phyloP scores from a whole-genome alignment of 2,329 filamentous ascomycete genomes.

The Chalaropsis ovoidea region DNA sequence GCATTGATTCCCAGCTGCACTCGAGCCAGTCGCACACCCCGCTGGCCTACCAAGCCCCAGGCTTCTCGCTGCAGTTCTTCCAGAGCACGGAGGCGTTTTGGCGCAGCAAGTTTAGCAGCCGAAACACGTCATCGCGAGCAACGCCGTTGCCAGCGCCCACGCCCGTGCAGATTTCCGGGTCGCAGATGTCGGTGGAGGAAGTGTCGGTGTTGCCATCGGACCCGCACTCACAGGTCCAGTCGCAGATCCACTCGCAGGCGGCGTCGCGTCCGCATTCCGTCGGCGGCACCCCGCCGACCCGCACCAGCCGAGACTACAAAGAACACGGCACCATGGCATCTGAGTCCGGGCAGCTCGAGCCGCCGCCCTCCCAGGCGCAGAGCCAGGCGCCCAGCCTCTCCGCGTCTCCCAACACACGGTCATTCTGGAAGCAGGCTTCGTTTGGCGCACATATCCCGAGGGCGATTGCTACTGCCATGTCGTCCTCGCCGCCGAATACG shows the following conservation, averaged over 20 bases:
- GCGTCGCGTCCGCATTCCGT: slow-evolving; percentile 19
- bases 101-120: slow-evolving; percentile 43
- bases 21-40: slow-evolving; percentile 48
- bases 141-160: slow-evolving; percentile 50
- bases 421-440: slow-evolving; percentile 42
- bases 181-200: slow-evolving; percentile 47
- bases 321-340: not conserved
- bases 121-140: slow-evolving; percentile 42
- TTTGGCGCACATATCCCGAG: slow-evolving; percentile 40
- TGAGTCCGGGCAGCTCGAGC: slow-evolving; percentile 38
- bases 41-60: slow-evolving; percentile 53
- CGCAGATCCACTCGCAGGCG: slow-evolving; percentile 21
- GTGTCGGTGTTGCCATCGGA: slow-evolving; percentile 35
- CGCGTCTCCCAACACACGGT: slow-evolving; percentile 48
- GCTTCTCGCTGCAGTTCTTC: slow-evolving; percentile 58
- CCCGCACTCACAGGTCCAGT: slow-evolving; percentile 38
- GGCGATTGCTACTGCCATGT: slow-evolving; percentile 28
- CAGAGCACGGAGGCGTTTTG: slow-evolving; percentile 48
- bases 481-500: slow-evolving; percentile 39
- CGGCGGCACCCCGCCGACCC: slow-evolving; percentile 51
- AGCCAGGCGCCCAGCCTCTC: slow-evolving; percentile 38
- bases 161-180: slow-evolving; percentile 45
- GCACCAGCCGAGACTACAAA: slow-evolving; percentile 37
- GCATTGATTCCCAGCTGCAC: not conserved
- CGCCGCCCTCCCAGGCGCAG: slow-evolving; percentile 31